These are phyloP conservation scores for Geotrichum klebahnii DNA, from an alignment of 1,139 yeast species.

Conservation along the genomic window DNA sequence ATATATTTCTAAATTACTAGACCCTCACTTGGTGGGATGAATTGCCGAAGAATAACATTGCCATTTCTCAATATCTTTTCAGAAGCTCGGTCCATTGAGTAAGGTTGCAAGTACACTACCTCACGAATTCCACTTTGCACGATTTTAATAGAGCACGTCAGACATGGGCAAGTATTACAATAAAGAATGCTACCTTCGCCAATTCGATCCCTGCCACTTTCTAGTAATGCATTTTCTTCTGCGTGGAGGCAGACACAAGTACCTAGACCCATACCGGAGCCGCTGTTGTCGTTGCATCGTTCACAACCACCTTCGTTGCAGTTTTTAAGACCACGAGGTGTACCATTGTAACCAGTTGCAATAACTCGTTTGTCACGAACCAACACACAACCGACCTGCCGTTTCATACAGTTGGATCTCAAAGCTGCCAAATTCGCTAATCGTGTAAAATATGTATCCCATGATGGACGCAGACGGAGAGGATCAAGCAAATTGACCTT, in stretches of 20 bases:
- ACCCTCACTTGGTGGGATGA: conserved; percentile 16
- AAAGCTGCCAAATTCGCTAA: conserved; percentile 89
- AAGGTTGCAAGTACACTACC: conserved; percentile 90
- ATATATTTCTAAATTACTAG: conserved; percentile 7
- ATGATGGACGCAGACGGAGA: conserved; percentile 76
- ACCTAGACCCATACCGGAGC: conserved; percentile 64
- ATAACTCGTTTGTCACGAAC: conserved; percentile 81
- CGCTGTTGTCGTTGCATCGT: conserved; percentile 58
- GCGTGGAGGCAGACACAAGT: conserved; percentile 95
- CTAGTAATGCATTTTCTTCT: conserved; percentile 91
- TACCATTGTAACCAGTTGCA: conserved; percentile 96
- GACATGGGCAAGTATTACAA: conserved; percentile 96
- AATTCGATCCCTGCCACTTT: conserved; percentile 87
- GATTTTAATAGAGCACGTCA: conserved; percentile 91
- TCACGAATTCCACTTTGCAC: conserved; percentile 88
- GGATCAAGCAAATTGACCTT: conserved; percentile 53
- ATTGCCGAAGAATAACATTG: conserved; percentile 70
- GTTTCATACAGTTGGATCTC: conserved; percentile 92
- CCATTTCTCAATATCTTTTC: conserved; percentile 70
- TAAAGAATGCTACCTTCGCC: conserved; percentile 62
- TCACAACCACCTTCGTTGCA: conserved; percentile 95
- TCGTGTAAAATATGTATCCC: conserved; percentile 95
- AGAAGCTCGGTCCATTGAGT: conserved; percentile 81
- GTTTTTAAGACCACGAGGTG: conserved; percentile 80
- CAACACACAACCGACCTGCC: conserved; percentile 93